These are phyloP conservation scores for Trichosanthes cucumerina DNA, from an alignment of 306 rosid genomes.

Conservation along the genomic window DNA sequence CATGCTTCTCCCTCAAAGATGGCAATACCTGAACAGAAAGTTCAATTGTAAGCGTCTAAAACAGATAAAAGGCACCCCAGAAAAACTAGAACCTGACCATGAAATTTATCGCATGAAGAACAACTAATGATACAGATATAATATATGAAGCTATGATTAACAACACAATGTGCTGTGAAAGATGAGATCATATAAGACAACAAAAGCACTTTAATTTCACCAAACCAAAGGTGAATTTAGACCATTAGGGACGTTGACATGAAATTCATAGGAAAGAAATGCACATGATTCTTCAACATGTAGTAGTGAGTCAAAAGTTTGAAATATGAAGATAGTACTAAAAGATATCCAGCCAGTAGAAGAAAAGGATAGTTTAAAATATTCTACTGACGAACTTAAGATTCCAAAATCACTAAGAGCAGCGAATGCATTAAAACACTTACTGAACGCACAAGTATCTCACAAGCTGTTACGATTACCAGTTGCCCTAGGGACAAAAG, in stretches of 20 bases:
- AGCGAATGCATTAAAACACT: not conserved
- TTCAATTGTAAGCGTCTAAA: not conserved
- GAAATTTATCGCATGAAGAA: not conserved
- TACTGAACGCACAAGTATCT: not conserved
- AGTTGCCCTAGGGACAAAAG: not conserved
- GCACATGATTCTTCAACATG: not conserved
- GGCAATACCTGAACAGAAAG: slow-evolving; percentile 50
- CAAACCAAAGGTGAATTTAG: not conserved
- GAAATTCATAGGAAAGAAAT: not conserved
- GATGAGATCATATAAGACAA: not conserved
- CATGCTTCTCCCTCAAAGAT: slow-evolving; percentile 58
- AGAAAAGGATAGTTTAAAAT: not conserved
- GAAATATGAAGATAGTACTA: not conserved
- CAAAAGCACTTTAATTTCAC: not conserved
- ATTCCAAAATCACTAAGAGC: not conserved
- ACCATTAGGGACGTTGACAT: not conserved
- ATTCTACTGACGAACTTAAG: not conserved
- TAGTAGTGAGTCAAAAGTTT: not conserved
- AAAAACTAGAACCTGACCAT: not conserved
- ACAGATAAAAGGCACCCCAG: not conserved
- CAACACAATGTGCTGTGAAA: not conserved
- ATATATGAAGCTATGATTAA: not conserved
- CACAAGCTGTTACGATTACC: not conserved
- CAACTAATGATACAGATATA: not conserved
- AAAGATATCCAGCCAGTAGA: not conserved